These are phyloP conservation scores for Pseudotsuga menziesii DNA, from an alignment of 75 land plant species.

Conservation along the genomic window DNA sequence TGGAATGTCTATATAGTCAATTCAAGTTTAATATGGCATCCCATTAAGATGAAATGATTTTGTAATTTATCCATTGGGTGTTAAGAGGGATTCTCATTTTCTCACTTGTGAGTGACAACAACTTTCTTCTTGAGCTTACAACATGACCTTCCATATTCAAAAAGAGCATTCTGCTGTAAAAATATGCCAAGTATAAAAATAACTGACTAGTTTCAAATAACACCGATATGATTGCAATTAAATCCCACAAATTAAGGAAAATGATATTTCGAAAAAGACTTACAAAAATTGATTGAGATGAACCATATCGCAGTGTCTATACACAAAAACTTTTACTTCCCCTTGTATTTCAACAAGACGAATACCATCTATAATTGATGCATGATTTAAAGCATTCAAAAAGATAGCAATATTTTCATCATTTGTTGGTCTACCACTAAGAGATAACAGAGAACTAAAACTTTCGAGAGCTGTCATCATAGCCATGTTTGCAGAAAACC, in stretches of 20 bases:
- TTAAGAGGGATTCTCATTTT: not conserved
- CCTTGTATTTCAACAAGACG: constrained; percentile 66
- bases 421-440: constrained; percentile 20
- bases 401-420: constrained; percentile 72
- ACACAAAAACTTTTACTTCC: constrained; percentile 61
- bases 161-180: not conserved
- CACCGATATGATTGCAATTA: not conserved
- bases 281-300: constrained; percentile 77
- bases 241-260: not conserved
- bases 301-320: constrained; percentile 77
- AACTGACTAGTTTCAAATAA: not conserved
- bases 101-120: constrained; percentile 93
- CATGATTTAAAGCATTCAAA: constrained; percentile 96
- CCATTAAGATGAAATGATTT: not conserved
- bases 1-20: not conserved
- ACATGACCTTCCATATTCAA: constrained; percentile 48
- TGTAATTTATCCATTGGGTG: not conserved
- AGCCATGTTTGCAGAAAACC: constrained; percentile 96
- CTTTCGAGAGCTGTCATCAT: constrained; percentile 76
- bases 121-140: constrained; percentile 81
- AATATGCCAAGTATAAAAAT: not conserved
- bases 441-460: constrained; percentile 37
- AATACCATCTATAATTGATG: constrained; percentile 97
- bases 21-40: not conserved
- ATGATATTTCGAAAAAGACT: constrained; percentile 16